phyloP scores from a whole-genome alignment of 345 rosid genomes.

The Stellera chamaejasme region DNA sequence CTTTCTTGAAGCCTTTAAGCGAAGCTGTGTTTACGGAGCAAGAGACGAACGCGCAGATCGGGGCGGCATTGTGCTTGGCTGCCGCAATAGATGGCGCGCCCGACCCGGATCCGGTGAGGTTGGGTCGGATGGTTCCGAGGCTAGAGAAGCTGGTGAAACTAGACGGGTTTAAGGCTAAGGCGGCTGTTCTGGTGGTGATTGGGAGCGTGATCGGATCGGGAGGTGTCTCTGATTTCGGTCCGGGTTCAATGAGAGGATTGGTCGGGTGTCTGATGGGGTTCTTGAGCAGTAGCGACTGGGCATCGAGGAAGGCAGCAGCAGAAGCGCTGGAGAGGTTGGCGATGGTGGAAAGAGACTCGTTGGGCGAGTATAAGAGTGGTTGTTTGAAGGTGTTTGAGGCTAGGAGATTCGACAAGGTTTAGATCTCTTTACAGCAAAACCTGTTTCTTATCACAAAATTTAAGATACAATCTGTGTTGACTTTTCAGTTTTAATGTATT shows the following conservation, averaged over 20 bases:
- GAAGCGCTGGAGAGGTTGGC: conserved; percentile 78
- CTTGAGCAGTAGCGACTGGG: conserved; percentile 75
- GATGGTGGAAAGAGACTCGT: conserved; percentile 49
- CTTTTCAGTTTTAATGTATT: conserved; percentile 1
- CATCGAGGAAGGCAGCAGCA: conserved; percentile 83
- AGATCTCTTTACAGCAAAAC: not conserved
- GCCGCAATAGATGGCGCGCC: conserved; percentile 67
- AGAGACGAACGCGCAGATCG: conserved; percentile 66
- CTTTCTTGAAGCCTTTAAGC: conserved; percentile 61
- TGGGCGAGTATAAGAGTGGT: conserved; percentile 57
- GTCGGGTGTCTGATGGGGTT: conserved; percentile 52
- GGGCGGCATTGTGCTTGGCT: conserved; percentile 77
- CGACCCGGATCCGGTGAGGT: conserved; percentile 57
- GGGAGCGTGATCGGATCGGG: conserved; percentile 85
- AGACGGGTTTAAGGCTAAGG: conserved; percentile 65
- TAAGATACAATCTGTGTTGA: conserved; percentile 1
- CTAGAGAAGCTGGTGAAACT: conserved; percentile 69
- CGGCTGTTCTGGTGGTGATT: conserved; percentile 64
- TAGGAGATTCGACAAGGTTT: conserved; percentile 82
- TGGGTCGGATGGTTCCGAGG: conserved; percentile 42
- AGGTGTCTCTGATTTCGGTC: conserved; percentile 29
- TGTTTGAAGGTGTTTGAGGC: conserved; percentile 63
- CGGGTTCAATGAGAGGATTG: conserved; percentile 37
- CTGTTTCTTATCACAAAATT: not conserved
- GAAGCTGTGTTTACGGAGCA: conserved; percentile 92